Percentiles rank a stretch among this genome's conserved stretches.
phyloP scores from a whole-genome alignment of 208 protist species.

The Leishmania major region DNA sequence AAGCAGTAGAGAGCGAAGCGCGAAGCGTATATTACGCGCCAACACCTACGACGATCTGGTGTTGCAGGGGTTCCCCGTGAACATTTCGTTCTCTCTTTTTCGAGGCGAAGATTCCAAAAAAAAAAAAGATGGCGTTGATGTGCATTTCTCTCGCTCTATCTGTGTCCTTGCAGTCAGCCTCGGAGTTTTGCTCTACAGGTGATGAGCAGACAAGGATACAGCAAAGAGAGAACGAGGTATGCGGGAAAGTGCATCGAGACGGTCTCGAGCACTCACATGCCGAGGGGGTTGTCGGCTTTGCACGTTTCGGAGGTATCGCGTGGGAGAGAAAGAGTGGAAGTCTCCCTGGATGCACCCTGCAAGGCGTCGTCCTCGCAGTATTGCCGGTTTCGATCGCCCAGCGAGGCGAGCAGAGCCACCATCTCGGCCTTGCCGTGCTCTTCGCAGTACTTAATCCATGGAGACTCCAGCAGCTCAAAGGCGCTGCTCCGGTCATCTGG shows the following conservation, averaged over 20 bases:
- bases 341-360: constrained; percentile 17
- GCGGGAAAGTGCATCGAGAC: not conserved
- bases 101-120: not conserved
- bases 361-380: constrained; percentile 32
- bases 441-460: constrained; percentile 80
- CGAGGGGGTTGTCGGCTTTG: not conserved
- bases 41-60: not conserved
- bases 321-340: not conserved
- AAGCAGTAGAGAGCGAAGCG: not conserved
- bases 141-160: not conserved
- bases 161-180: not conserved
- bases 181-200: not conserved
- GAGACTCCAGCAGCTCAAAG: constrained; percentile 57
- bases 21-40: not conserved
- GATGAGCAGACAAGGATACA: not conserved
- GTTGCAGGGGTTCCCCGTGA: not conserved
- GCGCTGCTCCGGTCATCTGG: constrained; percentile 66
- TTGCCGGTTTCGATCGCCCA: constrained; percentile 54
- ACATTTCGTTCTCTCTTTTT: not conserved
- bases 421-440: constrained; percentile 54
- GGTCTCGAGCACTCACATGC: not conserved
- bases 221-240: not conserved
- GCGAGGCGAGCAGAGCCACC: constrained; percentile 44
- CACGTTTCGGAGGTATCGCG: not conserved
- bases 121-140: not conserved